Conservation (phyloP, 148 eudicot genomes). For the Vaccinium vitisidaea region DNA sequence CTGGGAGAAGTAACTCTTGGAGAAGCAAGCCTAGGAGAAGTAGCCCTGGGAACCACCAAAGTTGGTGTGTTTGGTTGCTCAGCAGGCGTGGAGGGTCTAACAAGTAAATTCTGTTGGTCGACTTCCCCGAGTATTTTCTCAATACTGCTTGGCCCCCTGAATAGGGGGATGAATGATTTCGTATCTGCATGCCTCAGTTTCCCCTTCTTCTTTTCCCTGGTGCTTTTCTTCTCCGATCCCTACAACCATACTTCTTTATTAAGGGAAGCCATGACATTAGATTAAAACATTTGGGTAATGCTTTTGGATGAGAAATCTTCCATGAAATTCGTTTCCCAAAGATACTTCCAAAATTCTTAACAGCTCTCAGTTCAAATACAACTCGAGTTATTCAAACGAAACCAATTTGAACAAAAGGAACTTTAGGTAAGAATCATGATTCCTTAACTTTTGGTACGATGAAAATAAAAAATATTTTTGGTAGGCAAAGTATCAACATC, state of each 20-base stretch:
- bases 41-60: conserved; percentile 35
- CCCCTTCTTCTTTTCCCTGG: conserved; percentile 78
- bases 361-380: conserved; percentile 1
- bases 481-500: background rate
- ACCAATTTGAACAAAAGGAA: background rate
- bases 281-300: no score
- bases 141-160: conserved; percentile 87
- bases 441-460: background rate
- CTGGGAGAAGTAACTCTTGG: conserved; percentile 14
- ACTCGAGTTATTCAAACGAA: background rate
- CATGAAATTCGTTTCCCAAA: background rate
- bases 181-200: conserved; percentile 57
- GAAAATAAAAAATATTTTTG: background rate
- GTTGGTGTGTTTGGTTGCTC: conserved; percentile 48
- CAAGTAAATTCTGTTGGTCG: conserved; percentile 46
- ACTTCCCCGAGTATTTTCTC: conserved; percentile 89
- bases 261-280: conserved; percentile 3
- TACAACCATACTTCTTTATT: conserved; percentile 20
- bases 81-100: conserved; percentile 44
- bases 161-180: conserved; percentile 74
- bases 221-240: conserved; percentile 66
- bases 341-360: background rate
- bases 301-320: background rate
- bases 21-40: conserved; percentile 24
- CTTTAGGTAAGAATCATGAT: background rate